Percentiles rank a stretch among this genome's conserved stretches.
These are phyloP conservation scores for Combretum micranthum DNA, from an alignment of 345 rosid genomes.

Conservation along the genomic window DNA sequence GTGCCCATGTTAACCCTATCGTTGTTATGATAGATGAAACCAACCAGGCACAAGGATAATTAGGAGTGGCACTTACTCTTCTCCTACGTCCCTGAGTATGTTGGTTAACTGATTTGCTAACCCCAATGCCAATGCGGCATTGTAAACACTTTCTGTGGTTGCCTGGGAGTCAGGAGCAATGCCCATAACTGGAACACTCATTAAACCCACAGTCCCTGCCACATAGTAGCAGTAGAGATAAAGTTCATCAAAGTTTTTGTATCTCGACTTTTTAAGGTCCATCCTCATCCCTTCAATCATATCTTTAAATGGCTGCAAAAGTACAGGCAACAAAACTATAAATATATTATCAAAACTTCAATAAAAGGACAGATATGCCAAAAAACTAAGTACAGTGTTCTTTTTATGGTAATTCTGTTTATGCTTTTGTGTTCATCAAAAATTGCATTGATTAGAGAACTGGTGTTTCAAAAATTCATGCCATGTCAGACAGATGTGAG, in stretches of 20 bases:
- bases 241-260: constrained; percentile 45
- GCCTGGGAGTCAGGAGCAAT: constrained; percentile 13
- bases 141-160: constrained; percentile 10
- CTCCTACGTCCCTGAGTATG: constrained; percentile 5
- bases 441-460: too few species aligned
- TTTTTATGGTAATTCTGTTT: too few species aligned
- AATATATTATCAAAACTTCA: too few species aligned
- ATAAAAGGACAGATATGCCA: too few species aligned
- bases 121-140: constrained; percentile 8
- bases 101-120: not conserved
- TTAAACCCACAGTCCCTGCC: constrained; percentile 9
- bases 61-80: not conserved
- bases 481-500: too few species aligned
- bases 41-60: too few species aligned
- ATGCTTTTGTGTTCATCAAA: too few species aligned
- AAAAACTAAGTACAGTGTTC: too few species aligned
- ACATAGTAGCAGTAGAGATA: constrained; percentile 32
- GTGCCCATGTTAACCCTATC: too few species aligned
- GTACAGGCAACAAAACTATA: too few species aligned
- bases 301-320: constrained; percentile 47
- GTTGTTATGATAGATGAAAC: too few species aligned
- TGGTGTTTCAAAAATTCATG: too few species aligned
- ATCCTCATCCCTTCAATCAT: constrained; percentile 66
- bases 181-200: constrained; percentile 19
- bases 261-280: constrained; percentile 38